Evolutionary conservation across 768 basidiomycete species (phyloP).

Genomic region (Lanmaoa rubissima): DNA sequence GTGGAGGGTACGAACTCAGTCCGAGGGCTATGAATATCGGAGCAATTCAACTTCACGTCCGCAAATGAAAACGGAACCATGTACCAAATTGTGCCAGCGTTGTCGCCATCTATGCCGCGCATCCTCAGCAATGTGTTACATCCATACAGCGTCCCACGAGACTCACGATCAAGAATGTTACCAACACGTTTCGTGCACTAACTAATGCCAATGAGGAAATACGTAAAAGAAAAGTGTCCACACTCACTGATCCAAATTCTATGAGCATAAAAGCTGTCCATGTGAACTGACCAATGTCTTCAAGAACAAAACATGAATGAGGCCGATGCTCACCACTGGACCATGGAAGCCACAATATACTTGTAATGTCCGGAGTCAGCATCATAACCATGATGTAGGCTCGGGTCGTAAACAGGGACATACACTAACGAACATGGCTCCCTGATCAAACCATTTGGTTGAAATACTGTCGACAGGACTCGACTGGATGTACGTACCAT

Average conservation of each 20-base stretch:
- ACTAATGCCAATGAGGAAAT: background rate
- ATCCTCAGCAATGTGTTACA: background rate
- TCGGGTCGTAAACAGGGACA: background rate
- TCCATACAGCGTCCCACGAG: no score
- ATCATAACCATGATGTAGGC: background rate
- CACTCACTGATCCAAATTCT: slow-evolving; percentile 15
- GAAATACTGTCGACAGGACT: background rate
- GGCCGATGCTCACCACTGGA: slow-evolving; percentile 6
- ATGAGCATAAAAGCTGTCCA: slow-evolving; percentile 9
- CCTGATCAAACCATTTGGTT: background rate
- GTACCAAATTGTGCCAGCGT: slow-evolving; percentile 2
- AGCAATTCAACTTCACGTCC: background rate
- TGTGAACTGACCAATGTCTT: background rate
- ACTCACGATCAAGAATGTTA: slow-evolving; percentile 9
- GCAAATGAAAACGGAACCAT: background rate
- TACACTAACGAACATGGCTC: background rate
- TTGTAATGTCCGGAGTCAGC: background rate
- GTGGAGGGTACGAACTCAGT: background rate
- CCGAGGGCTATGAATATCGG: background rate
- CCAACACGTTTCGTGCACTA: background rate
- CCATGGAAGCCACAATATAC: background rate
- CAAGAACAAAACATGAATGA: background rate
- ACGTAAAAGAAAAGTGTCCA: background rate
- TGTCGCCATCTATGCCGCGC: background rate
- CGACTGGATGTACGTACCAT: background rate